These are phyloP conservation scores for Volvariella surrecta DNA, from an alignment of 1,284 basidiomycete species.

Conservation along the genomic window DNA sequence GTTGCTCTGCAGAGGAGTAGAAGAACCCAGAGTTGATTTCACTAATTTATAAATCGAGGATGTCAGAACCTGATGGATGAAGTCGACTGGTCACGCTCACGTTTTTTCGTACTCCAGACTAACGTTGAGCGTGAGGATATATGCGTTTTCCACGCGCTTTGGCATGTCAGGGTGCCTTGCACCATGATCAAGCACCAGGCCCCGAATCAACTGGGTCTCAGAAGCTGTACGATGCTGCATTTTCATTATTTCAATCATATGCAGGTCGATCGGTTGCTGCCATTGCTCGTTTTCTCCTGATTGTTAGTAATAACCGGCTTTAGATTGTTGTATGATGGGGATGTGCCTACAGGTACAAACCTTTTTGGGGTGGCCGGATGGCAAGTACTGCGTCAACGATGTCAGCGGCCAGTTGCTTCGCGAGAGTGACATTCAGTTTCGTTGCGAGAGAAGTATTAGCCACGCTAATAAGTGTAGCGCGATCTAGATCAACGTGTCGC, in stretches of 20 bases:
- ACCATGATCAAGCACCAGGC: conserved; percentile 93
- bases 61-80: conserved; percentile 7
- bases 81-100: conserved; percentile 41
- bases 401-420: conserved; percentile 85
- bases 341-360: conserved; percentile 26
- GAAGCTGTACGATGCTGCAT: conserved; percentile 99
- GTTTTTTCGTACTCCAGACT: conserved; percentile 99
- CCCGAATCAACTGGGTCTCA: conserved; percentile 95
- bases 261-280: conserved; percentile 90
- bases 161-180: conserved; percentile 99
- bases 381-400: conserved; percentile 94
- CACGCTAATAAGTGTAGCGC: conserved; percentile 86
- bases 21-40: conserved; percentile 99
- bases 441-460: conserved; percentile 94
- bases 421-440: conserved; percentile 81
- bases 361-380: conserved; percentile 64
- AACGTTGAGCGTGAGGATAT: conserved; percentile 93
- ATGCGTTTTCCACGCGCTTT: conserved; percentile 96
- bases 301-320: conserved; percentile 14
- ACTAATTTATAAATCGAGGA: conserved; percentile 32
- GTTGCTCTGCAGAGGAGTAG: conserved; percentile 97
- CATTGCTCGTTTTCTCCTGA: conserved; percentile 48
- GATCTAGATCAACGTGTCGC: conserved; percentile 69
- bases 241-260: conserved; percentile 99
- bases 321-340: conserved; percentile 11